Evolutionary conservation across 2,329 filamentous ascomycete species (phyloP).

Genomic region (Fusarium verrucosum): DNA sequence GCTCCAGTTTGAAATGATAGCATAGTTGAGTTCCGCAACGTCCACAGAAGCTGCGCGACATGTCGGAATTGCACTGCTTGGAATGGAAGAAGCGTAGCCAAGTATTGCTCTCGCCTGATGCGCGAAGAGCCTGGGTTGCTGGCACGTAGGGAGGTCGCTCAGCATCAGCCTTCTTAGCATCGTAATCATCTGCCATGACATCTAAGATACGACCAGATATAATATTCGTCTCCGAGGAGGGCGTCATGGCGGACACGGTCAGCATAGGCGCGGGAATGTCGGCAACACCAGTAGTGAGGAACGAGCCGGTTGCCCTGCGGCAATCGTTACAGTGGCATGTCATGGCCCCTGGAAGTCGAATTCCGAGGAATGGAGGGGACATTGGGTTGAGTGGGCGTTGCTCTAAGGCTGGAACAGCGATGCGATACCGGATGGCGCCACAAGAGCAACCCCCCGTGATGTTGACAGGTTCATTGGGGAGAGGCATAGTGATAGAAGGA

Average conservation of each 20-base stretch:
- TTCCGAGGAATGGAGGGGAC: accelerated
- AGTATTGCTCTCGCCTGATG: not conserved
- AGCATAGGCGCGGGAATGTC: not conserved
- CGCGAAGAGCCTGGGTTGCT: not conserved
- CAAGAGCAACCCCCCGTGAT: not conserved
- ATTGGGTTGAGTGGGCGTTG: not conserved
- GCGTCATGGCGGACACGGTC: not conserved
- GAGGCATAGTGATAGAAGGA: not conserved
- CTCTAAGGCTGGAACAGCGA: not conserved
- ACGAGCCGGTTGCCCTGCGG: not conserved
- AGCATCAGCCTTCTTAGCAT: not conserved
- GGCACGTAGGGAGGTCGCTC: not conserved
- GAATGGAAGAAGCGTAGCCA: conserved; percentile 35
- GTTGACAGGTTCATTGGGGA: not conserved
- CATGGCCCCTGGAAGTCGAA: not conserved
- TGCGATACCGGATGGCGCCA: not conserved
- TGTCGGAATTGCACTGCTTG: conserved; percentile 4
- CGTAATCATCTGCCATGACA: not conserved
- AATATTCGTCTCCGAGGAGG: accelerated
- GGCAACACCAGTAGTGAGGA: accelerated
- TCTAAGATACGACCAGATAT: not conserved
- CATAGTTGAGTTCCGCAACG: conserved; percentile 39
- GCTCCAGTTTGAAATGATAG: conserved; percentile 32
- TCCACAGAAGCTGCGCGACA: conserved; percentile 42
- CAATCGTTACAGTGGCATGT: not conserved